Evolutionary conservation across 495 filamentous ascomycete species (phyloP).

Genomic region (Trichocladium uniseriatum): DNA sequence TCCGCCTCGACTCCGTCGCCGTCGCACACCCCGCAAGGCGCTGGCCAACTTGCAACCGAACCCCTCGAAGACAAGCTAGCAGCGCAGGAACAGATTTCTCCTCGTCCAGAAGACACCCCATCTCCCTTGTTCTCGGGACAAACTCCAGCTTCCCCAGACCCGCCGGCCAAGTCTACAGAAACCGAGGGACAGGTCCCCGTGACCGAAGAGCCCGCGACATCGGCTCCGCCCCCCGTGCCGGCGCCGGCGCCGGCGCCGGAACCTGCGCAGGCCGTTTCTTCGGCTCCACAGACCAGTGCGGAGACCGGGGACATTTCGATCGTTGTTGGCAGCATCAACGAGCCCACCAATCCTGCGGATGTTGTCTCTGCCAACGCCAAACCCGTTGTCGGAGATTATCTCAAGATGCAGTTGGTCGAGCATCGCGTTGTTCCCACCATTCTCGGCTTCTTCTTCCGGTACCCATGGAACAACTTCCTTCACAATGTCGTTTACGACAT

Average conservation of each 20-base stretch:
- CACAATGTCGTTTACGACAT: conserved; percentile 99
- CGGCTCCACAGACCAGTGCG: not conserved
- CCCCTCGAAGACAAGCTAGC: not conserved
- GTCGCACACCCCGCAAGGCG: not conserved
- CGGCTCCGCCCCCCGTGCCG: not conserved
- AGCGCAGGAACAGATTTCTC: conserved; percentile 27
- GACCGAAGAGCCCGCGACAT: not conserved
- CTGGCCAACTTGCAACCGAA: not conserved
- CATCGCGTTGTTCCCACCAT: conserved; percentile 93
- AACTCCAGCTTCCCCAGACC: not conserved
- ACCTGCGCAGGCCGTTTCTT: not conserved
- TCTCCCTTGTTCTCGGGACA: conserved; percentile 51
- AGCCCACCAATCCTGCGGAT: conserved; percentile 7
- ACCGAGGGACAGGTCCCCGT: not conserved
- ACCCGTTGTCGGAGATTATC: conserved; percentile 93
- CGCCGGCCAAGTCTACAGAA: not conserved
- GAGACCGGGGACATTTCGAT: conserved; percentile 15
- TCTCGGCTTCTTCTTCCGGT: conserved; percentile 94
- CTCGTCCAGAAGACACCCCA: conserved; percentile 58
- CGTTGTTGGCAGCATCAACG: conserved; percentile 8
- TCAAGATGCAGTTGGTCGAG: conserved; percentile 96
- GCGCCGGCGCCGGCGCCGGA: not conserved
- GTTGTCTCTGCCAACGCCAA: conserved; percentile 22
- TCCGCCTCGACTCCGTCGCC: not conserved
- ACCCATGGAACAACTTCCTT: conserved; percentile 99